These are phyloP conservation scores for Hymenoscyphus occultus DNA, from an alignment of 2,329 filamentous ascomycete genomes.

Conservation along the genomic window DNA sequence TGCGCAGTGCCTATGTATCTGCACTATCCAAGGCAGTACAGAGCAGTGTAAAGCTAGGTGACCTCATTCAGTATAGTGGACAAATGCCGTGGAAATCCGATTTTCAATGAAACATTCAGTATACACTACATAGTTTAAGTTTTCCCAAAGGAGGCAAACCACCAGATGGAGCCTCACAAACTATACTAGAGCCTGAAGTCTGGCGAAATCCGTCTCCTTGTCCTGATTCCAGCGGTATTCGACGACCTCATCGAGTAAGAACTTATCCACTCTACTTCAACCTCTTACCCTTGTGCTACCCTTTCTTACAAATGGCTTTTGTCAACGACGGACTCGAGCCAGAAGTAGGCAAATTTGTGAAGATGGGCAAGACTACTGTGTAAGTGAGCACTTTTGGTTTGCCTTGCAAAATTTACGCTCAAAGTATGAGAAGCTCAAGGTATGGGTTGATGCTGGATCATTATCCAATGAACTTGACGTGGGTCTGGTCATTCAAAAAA, in stretches of 20 bases:
- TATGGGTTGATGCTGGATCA: not conserved
- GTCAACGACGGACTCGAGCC: not conserved
- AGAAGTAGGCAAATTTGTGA: not conserved
- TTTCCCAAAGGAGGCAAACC: too few species aligned
- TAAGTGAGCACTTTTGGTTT: not conserved
- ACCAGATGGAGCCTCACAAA: not conserved
- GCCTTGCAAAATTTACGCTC: not conserved
- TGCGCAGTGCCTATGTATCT: too few species aligned
- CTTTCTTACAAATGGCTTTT: not conserved
- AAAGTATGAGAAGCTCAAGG: not conserved
- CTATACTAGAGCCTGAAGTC: not conserved
- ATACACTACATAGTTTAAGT: too few species aligned
- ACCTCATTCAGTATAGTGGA: too few species aligned
- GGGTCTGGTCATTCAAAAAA: not conserved
- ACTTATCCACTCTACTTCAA: not conserved
- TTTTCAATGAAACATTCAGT: too few species aligned
- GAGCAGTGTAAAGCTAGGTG: too few species aligned
- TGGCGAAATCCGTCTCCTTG: not conserved
- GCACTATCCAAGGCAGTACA: too few species aligned
- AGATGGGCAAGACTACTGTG: not conserved
- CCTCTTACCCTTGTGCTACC: not conserved
- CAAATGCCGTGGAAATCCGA: too few species aligned
- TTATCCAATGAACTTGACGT: not conserved
- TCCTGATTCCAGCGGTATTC: not conserved
- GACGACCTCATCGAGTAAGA: too few species aligned